phyloP scores from a whole-genome alignment of 1,139 yeast genomes.

The Candida tetrigidarum region DNA sequence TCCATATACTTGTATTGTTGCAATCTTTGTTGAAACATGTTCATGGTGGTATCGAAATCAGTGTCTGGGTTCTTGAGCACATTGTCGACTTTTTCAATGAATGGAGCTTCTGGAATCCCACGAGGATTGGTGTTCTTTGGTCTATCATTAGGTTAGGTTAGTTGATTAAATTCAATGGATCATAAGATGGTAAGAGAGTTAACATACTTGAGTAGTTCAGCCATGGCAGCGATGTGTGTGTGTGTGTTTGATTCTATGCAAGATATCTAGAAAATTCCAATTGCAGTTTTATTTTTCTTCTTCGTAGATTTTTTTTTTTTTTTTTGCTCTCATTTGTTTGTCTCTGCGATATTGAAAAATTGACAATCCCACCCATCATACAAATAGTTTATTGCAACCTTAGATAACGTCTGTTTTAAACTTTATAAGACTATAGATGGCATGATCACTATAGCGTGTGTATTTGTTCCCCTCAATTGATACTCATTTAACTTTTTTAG shows the following conservation, averaged over 20 bases:
- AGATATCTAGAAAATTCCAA: slow-evolving; percentile 2
- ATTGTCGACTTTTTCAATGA: slow-evolving; percentile 82
- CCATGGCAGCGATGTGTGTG: slow-evolving; percentile 17
- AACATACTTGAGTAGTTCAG: slow-evolving; percentile 27
- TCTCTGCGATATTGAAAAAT: not conserved
- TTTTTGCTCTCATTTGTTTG: no score
- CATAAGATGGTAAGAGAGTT: not conserved
- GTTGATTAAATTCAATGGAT: slow-evolving; percentile 1
- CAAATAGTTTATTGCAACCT: no score
- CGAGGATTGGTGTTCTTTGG: slow-evolving; percentile 73
- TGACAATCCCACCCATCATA: no score
- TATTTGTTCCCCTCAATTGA: no score
- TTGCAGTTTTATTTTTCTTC: not conserved
- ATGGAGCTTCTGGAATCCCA: slow-evolving; percentile 97
- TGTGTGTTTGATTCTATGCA: not conserved
- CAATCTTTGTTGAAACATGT: slow-evolving; percentile 75
- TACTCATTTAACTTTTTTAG: no score
- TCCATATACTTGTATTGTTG: slow-evolving; percentile 89
- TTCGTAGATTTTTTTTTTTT: not conserved
- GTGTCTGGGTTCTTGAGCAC: slow-evolving; percentile 63
- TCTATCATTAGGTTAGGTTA: slow-evolving; percentile 26
- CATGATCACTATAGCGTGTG: no score
- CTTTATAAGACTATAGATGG: no score
- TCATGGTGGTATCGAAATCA: slow-evolving; percentile 74
- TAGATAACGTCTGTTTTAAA: no score